Evolutionary conservation across 805 yeast genomes (phyloP), one percentile per base, ranked within the genome.

Genomic region (Clavispora santaluciae): DNA sequence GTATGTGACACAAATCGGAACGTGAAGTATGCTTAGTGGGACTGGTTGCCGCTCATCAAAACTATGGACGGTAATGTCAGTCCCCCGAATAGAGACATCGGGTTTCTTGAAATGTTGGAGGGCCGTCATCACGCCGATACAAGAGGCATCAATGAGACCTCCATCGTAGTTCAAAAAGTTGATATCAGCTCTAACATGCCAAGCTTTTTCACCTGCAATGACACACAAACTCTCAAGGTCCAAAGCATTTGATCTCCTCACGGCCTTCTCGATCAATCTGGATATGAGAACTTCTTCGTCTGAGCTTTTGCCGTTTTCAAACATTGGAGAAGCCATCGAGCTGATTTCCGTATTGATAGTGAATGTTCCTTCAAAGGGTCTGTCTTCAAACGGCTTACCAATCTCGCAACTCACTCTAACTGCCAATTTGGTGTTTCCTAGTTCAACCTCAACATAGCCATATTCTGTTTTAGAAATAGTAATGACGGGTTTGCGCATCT

Each of bases 281-380:
- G 88, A 75, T 17, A 90, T 81, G 44, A 89, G 63, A 20, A 86
- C 76, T 59, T 93, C 98, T 41, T 86, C 88, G 43, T 83, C 86
- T n/a, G 84, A 73, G 46, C 78, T 80, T 45, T 73, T 73, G 22
- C 81, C 81, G 51, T 78, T 79, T 53, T 90, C 96, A 59, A 88
- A 89, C 51, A 78, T 72, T 1, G 95, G 83, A 5, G 89, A 81
- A 1, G 96, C 95, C 88, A 91, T 83, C 12, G 97, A 86, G 16
- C 89, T 77, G 33, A 86, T 79, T 55, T 93, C 98, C 2, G 95
- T 85, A 37, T 84, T 78, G 11, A 93, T 89, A 18, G 76, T 70
- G 58, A 93, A 89, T 3, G 85, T 55, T 1, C 99, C 99, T 61
- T 93, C 99, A 58, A 87, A 91, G 0, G 97, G 97, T 40, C 96